These are phyloP conservation scores for Geotrichum histeridarum DNA, from an alignment of 1,139 yeast species.

Conservation along the genomic window DNA sequence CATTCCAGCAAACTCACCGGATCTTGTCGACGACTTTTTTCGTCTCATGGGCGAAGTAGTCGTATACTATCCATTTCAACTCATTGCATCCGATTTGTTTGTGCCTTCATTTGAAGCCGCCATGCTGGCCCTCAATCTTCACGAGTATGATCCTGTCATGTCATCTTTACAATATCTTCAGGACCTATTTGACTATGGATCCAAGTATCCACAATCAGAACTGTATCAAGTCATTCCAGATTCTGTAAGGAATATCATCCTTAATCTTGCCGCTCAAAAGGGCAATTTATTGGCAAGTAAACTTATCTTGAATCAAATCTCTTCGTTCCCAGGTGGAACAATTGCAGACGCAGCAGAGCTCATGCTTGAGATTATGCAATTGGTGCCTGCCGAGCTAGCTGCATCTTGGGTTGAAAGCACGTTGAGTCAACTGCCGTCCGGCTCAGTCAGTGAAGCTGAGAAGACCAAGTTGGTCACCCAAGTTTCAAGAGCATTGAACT, in stretches of 20 bases:
- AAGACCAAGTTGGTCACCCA: slow-evolving; percentile 53
- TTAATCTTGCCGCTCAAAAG: slow-evolving; percentile 43
- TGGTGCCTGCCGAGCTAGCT: slow-evolving; percentile 44
- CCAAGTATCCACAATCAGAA: slow-evolving; percentile 72
- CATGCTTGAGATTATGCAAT: slow-evolving; percentile 56
- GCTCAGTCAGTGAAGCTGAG: slow-evolving; percentile 62
- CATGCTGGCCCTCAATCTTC: slow-evolving; percentile 51
- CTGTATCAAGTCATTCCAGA: slow-evolving; percentile 52
- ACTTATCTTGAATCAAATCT: slow-evolving; percentile 61
- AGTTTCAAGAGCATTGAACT: slow-evolving; percentile 55
- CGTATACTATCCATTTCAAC: slow-evolving; percentile 68
- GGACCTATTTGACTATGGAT: slow-evolving; percentile 81
- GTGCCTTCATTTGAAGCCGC: slow-evolving; percentile 58
- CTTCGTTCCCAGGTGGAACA: slow-evolving; percentile 65
- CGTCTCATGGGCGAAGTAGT: slow-evolving; percentile 75
- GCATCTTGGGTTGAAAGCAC: slow-evolving; percentile 59
- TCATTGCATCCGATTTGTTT: slow-evolving; percentile 54
- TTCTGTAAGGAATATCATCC: slow-evolving; percentile 49
- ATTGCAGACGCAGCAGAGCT: slow-evolving; percentile 73
- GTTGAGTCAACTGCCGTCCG: slow-evolving; percentile 50
- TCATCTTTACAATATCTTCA: slow-evolving; percentile 70
- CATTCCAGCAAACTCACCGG: slow-evolving; percentile 50
- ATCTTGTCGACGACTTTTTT: slow-evolving; percentile 82
- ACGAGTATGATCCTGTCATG: slow-evolving; percentile 66
- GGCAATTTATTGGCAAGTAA: slow-evolving; percentile 55